A percentile compares a stretch with the other conserved stretches of the same genome.
These are phyloP conservation scores for Fonsecaea monophora DNA, from an alignment of 2,329 filamentous ascomycete genomes.

Conservation along the genomic window DNA sequence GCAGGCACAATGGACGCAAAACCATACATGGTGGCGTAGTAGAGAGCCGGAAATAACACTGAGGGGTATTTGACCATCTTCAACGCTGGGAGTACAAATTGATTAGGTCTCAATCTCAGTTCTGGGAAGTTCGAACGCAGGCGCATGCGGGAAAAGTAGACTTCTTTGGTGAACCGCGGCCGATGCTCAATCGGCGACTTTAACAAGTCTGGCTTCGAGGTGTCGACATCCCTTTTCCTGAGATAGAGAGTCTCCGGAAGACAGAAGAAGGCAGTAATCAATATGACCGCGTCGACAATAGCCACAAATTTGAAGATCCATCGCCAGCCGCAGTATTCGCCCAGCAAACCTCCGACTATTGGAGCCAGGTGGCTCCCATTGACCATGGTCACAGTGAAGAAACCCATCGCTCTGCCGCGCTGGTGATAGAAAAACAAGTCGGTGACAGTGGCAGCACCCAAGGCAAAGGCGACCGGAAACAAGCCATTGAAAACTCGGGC, in stretches of 20 bases:
- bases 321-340: constrained; percentile 37
- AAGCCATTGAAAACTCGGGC: constrained; percentile 43
- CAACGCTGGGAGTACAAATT: constrained; percentile 41
- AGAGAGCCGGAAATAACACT: constrained; percentile 44
- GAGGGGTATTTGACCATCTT: constrained; percentile 44
- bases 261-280: constrained; percentile 41
- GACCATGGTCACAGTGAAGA: constrained; percentile 43
- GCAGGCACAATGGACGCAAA: constrained; percentile 45
- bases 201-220: constrained; percentile 7
- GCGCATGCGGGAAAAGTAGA: constrained; percentile 35
- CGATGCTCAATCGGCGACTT: constrained; percentile 10
- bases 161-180: constrained; percentile 20
- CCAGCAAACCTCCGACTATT: constrained; percentile 39
- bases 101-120: constrained; percentile 28
- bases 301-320: constrained; percentile 42
- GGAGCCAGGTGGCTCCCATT: constrained; percentile 44
- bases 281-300: constrained; percentile 42
- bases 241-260: constrained; percentile 45
- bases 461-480: constrained; percentile 43
- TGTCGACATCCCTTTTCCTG: constrained; percentile 17
- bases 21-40: constrained; percentile 44
- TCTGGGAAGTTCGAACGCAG: constrained; percentile 32
- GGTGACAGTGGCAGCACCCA: constrained; percentile 43
- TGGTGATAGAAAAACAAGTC: constrained; percentile 46
- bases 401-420: constrained; percentile 42